Percentiles rank a stretch among this genome's conserved stretches.
These are phyloP conservation scores for Scenedesmus sp. DNA, from an alignment of 163 green algal species.

Conservation along the genomic window DNA sequence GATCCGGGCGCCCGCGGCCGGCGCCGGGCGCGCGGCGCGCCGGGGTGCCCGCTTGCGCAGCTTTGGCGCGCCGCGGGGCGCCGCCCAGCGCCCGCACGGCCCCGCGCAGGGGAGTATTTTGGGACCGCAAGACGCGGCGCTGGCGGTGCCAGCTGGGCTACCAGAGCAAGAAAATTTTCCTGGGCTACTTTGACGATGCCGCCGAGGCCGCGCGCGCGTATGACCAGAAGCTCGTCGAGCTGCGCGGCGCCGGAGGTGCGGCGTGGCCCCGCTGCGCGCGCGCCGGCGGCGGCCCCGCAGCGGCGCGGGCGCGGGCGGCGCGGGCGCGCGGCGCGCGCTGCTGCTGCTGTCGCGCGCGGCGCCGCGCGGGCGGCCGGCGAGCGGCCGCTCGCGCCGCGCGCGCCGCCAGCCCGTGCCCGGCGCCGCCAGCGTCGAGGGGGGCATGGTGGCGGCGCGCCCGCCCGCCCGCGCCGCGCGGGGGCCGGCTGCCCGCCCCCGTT, in stretches of 20 bases:
- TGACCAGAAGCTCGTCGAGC: conserved; percentile 47
- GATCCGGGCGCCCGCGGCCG: not conserved
- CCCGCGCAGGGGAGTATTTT: conserved; percentile 46
- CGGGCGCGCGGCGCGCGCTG: too few relatives aligned
- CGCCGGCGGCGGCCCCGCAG: not conserved
- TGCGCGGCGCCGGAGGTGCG: conserved; percentile 42
- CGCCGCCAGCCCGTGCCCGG: too few relatives aligned
- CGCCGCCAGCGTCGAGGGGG: not conserved
- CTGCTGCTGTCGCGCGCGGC: too few relatives aligned
- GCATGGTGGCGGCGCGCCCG: not conserved
- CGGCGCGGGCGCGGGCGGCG: too few relatives aligned
- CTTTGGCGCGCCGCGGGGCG: not conserved
- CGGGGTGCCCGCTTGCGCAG: not conserved
- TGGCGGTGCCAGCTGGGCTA: conserved; percentile 48
- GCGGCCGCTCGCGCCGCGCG: too few relatives aligned
- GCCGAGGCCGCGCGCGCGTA: conserved; percentile 36
- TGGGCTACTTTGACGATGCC: conserved; percentile 47
- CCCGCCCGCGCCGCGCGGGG: too few relatives aligned
- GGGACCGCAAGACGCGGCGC: conserved; percentile 36
- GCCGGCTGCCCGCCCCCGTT: not conserved
- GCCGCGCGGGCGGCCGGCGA: too few relatives aligned
- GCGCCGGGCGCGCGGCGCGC: too few relatives aligned
- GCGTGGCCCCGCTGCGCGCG: not conserved
- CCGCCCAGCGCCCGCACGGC: not conserved
- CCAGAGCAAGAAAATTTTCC: conserved; percentile 45